Conservation (phyloP, 345 rosid species). For the Gossypium turneri region DNA sequence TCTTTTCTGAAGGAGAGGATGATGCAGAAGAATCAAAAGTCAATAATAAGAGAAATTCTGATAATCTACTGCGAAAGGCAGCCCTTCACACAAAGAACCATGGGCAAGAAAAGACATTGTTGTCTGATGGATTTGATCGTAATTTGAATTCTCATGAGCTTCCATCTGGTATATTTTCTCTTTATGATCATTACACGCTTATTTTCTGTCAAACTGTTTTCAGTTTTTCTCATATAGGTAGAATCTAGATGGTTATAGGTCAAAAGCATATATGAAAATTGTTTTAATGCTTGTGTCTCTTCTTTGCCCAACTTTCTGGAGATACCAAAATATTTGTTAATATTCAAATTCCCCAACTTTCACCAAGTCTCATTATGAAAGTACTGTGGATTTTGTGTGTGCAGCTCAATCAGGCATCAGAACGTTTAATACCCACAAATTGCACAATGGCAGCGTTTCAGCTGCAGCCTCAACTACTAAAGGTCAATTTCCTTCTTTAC, state of each 20-base stretch:
- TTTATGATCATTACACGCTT: background rate
- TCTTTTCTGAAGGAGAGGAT: conserved; percentile 66
- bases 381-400: background rate
- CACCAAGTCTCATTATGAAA: background rate
- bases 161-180: conserved; percentile 31
- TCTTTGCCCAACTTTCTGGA: background rate
- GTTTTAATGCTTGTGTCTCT: background rate
- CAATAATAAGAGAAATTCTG: conserved; percentile 41
- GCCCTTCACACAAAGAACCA: conserved; percentile 41
- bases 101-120: conserved; percentile 30
- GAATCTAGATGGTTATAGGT: background rate
- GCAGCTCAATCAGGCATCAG: conserved; percentile 35
- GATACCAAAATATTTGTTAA: background rate
- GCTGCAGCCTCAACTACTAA: conserved; percentile 38
- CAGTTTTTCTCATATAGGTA: background rate
- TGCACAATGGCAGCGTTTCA: conserved; percentile 31
- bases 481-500: conserved; percentile 29
- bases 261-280: background rate
- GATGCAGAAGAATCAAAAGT: conserved; percentile 49
- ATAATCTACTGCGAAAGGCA: conserved; percentile 41
- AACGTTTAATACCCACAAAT: conserved; percentile 25
- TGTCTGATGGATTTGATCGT: conserved; percentile 25
- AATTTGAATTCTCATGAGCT: conserved; percentile 31
- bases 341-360: background rate
- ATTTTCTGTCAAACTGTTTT: background rate